Conservation (phyloP, 768 basidiomycete genomes). For the Lactarius deliciosus region DNA sequence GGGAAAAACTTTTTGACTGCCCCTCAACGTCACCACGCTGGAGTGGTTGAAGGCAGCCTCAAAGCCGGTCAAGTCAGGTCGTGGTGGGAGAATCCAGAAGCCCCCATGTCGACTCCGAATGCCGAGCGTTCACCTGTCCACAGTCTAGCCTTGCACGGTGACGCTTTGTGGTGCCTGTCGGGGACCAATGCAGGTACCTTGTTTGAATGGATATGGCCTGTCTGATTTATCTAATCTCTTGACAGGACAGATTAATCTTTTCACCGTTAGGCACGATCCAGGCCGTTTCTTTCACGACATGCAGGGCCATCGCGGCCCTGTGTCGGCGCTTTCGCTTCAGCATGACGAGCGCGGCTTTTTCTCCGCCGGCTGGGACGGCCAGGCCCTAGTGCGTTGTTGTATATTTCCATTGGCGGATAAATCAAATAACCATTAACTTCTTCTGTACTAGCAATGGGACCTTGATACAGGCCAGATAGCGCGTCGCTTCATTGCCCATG, state of each 20-base stretch:
- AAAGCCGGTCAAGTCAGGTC: constrained; percentile 82
- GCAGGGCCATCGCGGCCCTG: constrained; percentile 73
- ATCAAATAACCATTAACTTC: constrained; percentile 19
- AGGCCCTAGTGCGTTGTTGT: constrained; percentile 63
- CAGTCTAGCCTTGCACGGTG: constrained; percentile 87
- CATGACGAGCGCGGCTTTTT: constrained; percentile 83
- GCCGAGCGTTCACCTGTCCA: constrained; percentile 66
- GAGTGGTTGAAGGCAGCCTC: constrained; percentile 88
- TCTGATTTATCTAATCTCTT: constrained; percentile 36
- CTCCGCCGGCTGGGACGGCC: constrained; percentile 94
- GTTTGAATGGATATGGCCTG: constrained; percentile 35
- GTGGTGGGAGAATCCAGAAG: constrained; percentile 85
- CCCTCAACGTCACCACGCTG: constrained; percentile 84
- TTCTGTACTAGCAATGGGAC: constrained; percentile 86
- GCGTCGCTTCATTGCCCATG: constrained; percentile 77
- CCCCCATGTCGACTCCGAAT: constrained; percentile 17
- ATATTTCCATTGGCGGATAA: constrained; percentile 17
- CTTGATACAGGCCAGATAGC: constrained; percentile 83
- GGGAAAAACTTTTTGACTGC: constrained; percentile 84
- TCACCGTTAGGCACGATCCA: constrained; percentile 90
- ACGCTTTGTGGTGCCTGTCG: constrained; percentile 89
- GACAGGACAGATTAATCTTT: constrained; percentile 91
- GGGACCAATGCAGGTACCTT: constrained; percentile 68
- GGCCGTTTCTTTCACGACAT: constrained; percentile 74
- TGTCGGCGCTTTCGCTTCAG: constrained; percentile 81